A percentile compares a stretch with the other conserved stretches of the same genome.
Conservation (phyloP, 495 filamentous ascomycete species). For the Lasiosphaeria ovina region DNA sequence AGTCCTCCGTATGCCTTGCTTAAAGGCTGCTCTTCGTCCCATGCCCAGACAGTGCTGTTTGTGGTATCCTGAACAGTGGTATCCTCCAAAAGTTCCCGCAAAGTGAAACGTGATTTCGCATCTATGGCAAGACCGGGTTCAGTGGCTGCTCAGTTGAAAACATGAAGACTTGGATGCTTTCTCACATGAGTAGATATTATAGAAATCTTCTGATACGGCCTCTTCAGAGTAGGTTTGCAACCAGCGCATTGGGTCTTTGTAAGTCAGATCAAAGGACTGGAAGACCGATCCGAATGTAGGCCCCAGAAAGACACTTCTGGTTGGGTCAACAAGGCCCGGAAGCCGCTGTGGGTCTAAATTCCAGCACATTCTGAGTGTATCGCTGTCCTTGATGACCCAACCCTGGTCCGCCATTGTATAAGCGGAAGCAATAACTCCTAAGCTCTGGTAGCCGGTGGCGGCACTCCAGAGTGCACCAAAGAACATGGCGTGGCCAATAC, state of each 20-base stretch:
- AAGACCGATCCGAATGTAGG: not conserved
- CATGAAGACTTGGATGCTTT: too few species aligned
- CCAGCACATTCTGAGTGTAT: slow-evolving; percentile 3
- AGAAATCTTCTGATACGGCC: not conserved
- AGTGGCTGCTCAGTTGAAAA: too few species aligned
- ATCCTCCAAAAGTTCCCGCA: too few species aligned
- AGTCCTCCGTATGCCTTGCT: not conserved
- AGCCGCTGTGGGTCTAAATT: not conserved
- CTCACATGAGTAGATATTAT: not conserved
- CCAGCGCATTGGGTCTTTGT: too few species aligned
- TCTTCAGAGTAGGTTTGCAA: too few species aligned
- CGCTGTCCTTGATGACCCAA: not conserved
- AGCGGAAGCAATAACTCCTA: not conserved
- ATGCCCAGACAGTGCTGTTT: too few species aligned
- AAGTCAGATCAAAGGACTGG: not conserved
- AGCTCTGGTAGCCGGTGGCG: slow-evolving; percentile 6
- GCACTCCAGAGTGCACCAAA: slow-evolving; percentile 12
- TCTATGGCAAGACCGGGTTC: too few species aligned
- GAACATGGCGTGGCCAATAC: slow-evolving; percentile 1
- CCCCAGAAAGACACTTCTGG: not conserved
- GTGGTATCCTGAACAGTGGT: too few species aligned
- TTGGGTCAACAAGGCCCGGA: too few species aligned
- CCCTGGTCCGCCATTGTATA: slow-evolving; percentile 7
- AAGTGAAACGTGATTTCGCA: too few species aligned
- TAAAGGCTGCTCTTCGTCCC: too few species aligned